Percentiles rank a stretch among this genome's conserved stretches.
Conservation (phyloP, 208 protist genomes). For the Trypanosoma avium region DNA sequence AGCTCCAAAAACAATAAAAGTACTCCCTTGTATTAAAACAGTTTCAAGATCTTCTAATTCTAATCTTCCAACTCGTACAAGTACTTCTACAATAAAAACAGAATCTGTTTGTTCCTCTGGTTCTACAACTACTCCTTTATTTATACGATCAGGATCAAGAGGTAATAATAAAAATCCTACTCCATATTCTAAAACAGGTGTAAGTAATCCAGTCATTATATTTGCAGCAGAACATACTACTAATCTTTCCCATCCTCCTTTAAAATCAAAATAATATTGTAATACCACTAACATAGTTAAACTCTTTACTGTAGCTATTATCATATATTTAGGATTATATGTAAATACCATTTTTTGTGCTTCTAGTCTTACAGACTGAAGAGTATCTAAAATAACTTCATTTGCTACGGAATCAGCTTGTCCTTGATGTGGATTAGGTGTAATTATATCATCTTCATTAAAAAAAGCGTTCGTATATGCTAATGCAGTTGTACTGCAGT, state of each 20-base stretch:
- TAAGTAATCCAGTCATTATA: constrained; percentile 52
- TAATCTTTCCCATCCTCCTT: constrained; percentile 55
- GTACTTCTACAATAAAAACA: constrained; percentile 55
- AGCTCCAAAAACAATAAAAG: constrained; percentile 54
- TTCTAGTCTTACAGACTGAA: constrained; percentile 37
- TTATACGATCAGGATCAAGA: constrained; percentile 27
- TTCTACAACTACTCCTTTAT: constrained; percentile 23
- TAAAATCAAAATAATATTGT: constrained; percentile 55
- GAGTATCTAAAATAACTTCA: constrained; percentile 38
- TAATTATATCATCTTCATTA: background rate
- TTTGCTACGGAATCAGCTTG: constrained; percentile 1
- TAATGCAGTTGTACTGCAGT: background rate
- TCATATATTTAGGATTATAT: constrained; percentile 58
- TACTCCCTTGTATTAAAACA: constrained; percentile 54
- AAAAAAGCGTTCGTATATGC: background rate
- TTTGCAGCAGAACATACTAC: constrained; percentile 55
- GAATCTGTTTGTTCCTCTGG: constrained; percentile 49
- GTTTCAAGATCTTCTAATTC: constrained; percentile 57
- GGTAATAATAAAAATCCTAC: constrained; percentile 40
- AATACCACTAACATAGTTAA: constrained; percentile 55
- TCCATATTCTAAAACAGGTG: constrained; percentile 56
- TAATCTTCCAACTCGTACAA: constrained; percentile 43
- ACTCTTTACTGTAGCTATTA: constrained; percentile 47
- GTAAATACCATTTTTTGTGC: constrained; percentile 51
- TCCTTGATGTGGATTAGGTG: background rate